Conservation (phyloP, 2,329 filamentous ascomycete species). For the Ciborinia camelliae region DNA sequence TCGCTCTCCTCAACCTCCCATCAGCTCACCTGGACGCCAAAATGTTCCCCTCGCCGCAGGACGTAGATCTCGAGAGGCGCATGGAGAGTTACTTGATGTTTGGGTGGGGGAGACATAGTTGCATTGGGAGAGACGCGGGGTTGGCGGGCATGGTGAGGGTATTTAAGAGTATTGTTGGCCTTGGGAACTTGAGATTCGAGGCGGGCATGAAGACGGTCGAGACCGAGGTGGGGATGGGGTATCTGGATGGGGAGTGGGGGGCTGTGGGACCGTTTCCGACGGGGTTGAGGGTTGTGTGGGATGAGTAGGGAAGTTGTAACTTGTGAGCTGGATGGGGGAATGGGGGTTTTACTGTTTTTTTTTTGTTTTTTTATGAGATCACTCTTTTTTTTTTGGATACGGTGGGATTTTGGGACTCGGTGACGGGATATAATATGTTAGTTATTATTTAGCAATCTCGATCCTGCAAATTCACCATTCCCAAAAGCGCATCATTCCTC, state of each 20-base stretch:
- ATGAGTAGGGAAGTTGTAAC: slow-evolving; percentile 25
- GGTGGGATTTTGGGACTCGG: too few relatives aligned
- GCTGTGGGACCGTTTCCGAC: slow-evolving; percentile 50
- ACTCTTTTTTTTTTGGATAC: too few relatives aligned
- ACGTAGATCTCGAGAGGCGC: slow-evolving; percentile 60
- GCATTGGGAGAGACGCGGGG: slow-evolving; percentile 61
- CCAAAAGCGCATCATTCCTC: too few relatives aligned
- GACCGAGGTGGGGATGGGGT: slow-evolving; percentile 41
- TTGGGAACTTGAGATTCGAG: slow-evolving; percentile 26
- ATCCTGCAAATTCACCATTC: too few relatives aligned
- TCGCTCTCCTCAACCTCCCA: slow-evolving; percentile 61
- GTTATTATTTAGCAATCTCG: too few relatives aligned
- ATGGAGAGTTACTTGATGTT: slow-evolving; percentile 62
- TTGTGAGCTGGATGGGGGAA: too few relatives aligned
- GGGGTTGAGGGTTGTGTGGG: slow-evolving; percentile 36
- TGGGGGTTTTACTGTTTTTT: not conserved
- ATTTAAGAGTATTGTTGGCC: slow-evolving; percentile 31
- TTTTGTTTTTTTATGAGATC: too few relatives aligned
- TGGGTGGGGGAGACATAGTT: slow-evolving; percentile 58
- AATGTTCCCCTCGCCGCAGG: slow-evolving; percentile 58
- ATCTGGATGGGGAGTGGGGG: slow-evolving; percentile 65
- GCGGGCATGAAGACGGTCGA: slow-evolving; percentile 28
- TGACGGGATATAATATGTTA: too few relatives aligned
- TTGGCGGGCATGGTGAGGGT: slow-evolving; percentile 56
- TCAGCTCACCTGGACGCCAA: slow-evolving; percentile 52